Evolutionary conservation across 192 early-diverging fungal genomes (phyloP).

Genomic region (Podila minutissima): DNA sequence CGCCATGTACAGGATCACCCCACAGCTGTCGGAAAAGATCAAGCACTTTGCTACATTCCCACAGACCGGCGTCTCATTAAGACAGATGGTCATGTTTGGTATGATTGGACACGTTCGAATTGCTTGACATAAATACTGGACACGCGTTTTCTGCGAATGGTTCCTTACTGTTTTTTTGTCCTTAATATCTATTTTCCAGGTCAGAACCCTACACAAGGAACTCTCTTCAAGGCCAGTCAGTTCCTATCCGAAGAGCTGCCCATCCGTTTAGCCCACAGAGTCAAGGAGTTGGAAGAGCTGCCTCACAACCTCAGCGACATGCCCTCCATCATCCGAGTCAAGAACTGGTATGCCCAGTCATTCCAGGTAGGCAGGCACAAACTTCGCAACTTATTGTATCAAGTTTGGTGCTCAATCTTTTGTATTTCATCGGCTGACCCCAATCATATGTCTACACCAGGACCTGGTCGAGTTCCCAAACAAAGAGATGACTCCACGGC

Average conservation of each 20-base stretch:
- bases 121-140: no score
- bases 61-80: slow-evolving; percentile 92
- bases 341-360: slow-evolving; percentile 95
- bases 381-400: neutral
- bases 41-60: slow-evolving; percentile 84
- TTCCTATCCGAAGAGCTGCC: slow-evolving; percentile 93
- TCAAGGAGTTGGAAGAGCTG: slow-evolving; percentile 93
- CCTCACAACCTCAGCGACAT: slow-evolving; percentile 89
- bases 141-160: no score
- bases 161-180: neutral
- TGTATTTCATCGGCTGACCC: slow-evolving; percentile 1
- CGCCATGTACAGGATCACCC: slow-evolving; percentile 59
- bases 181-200: slow-evolving; percentile 41
- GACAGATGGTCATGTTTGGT: slow-evolving; percentile 98
- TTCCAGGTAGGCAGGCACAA: slow-evolving; percentile 66
- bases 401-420: slow-evolving; percentile 4
- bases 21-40: slow-evolving; percentile 75
- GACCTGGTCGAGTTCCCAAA: slow-evolving; percentile 70
- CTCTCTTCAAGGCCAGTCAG: slow-evolving; percentile 78
- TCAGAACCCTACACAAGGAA: slow-evolving; percentile 78
- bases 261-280: slow-evolving; percentile 91
- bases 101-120: neutral
- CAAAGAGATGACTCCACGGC: slow-evolving; percentile 47
- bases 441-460: slow-evolving; percentile 17
- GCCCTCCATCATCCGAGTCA: slow-evolving; percentile 91